Percentiles rank a stretch among this genome's conserved stretches.
phyloP scores from a whole-genome alignment of 2,329 filamentous ascomycete genomes.

The Celoporthe dispersa region DNA sequence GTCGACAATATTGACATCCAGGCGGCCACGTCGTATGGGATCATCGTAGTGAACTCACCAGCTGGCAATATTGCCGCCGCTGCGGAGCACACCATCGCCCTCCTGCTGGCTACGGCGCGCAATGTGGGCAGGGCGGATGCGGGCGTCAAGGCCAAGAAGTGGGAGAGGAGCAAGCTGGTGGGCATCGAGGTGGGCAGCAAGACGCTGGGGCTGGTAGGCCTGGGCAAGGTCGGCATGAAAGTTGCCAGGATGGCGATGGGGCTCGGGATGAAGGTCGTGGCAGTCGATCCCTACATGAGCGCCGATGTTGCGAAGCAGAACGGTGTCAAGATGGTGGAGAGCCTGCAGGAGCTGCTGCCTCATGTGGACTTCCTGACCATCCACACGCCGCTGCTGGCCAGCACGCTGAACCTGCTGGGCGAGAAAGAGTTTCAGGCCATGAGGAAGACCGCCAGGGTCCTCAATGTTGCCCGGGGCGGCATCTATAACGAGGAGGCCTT shows the following conservation, averaged over 20 bases:
- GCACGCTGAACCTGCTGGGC: conserved; percentile 74
- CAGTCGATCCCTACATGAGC: conserved; percentile 79
- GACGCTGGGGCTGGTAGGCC: conserved; percentile 74
- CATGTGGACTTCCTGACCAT: conserved; percentile 78
- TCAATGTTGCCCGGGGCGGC: conserved; percentile 81
- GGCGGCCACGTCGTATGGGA: conserved; percentile 71
- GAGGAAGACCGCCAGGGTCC: conserved; percentile 73
- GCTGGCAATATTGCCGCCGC: conserved; percentile 81
- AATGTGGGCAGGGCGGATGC: conserved; percentile 73
- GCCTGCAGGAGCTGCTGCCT: conserved; percentile 64
- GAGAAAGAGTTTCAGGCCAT: conserved; percentile 69
- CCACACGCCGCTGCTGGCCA: conserved; percentile 79
- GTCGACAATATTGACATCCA: conserved; percentile 83
- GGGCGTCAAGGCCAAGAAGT: conserved; percentile 72
- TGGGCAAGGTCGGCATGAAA: conserved; percentile 83
- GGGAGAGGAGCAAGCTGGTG: conserved; percentile 76
- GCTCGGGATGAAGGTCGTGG: conserved; percentile 75
- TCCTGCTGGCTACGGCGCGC: conserved; percentile 74
- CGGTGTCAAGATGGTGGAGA: conserved; percentile 65
- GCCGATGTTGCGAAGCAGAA: conserved; percentile 70
- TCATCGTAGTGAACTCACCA: conserved; percentile 81
- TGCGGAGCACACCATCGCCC: conserved; percentile 76
- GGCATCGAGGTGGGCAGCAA: conserved; percentile 81
- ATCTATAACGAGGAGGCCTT: conserved; percentile 80
- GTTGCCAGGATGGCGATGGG: conserved; percentile 80